Base-by-base conservation (phyloP, 345 rosid genomes). In the Salix arbutifolia region DNA sequence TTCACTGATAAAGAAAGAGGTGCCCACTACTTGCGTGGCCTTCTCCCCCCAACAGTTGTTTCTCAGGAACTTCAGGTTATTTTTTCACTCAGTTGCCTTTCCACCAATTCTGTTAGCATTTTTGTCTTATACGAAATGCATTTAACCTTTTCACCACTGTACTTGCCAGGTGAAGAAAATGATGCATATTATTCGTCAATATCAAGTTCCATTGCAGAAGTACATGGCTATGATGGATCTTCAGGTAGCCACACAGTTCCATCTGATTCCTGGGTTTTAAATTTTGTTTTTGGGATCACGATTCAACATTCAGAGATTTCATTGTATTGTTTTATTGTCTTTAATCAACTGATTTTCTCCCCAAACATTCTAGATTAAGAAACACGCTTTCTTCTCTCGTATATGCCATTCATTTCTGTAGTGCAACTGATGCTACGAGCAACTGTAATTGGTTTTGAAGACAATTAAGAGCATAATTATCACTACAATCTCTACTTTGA, bases 191-290 rank as follows among this genome's bases (percentile, higher is more conserved):
- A 86, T 95, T 76, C 94, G 97, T 56, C 89, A 91, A 71, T 95
- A 95, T 83, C 92, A 91, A 86, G 87, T 95, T 78, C 98, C 99
- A 13, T 77, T 95, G 71, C 98, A 95, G 86, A 95, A 84, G 86
- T 95, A 91, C 85, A 89, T 93, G 98, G 91, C 91, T 75, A 91
- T 93, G 99, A 93, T 91, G 97, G 99, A 95, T 85, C 92, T 95
- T 84, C 97, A 91, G 94, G 99, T 93, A 83, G 42, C 52, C 3
- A 3, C 44, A 30, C 33, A 9, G 23, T 69, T 66, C 69, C 8
- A 7, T 12, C 56, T 4, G 0, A n/a, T 65, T 33, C 11, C 74
- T 38, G 67, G 53, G 5, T 26, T 23, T 46, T 65, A 46, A 10
- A 8, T 6, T 13, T 50, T 67, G 11, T 67, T 4, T n/a, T 5